phyloP scores from a whole-genome alignment of 352 stramenopile genomes.

The Phytopythium kandeliae region DNA sequence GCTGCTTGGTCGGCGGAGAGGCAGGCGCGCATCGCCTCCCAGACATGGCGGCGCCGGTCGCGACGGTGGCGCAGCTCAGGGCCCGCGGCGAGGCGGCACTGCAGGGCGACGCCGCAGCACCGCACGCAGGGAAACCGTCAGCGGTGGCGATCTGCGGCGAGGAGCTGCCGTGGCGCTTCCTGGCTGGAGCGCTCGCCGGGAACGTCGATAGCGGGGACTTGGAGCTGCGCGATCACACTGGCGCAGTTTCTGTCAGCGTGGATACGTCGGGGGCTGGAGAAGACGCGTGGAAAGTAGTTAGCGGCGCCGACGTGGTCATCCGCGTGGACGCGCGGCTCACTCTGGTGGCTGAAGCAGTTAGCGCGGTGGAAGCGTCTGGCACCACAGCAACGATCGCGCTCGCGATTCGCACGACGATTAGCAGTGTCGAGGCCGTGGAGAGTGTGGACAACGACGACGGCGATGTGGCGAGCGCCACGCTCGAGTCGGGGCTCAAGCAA shows the following conservation, averaged over 20 bases:
- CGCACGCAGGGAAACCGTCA: neutral
- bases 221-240: neutral
- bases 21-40: neutral
- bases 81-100: slow-evolving; percentile 2
- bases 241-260: neutral
- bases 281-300: neutral
- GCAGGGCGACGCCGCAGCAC: neutral
- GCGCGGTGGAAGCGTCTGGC: neutral
- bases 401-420: neutral
- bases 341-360: neutral
- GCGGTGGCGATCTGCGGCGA: neutral
- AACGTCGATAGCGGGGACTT: slow-evolving; percentile 4
- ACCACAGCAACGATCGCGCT: neutral
- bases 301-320: neutral
- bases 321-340: neutral
- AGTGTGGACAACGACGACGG: neutral
- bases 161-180: slow-evolving; percentile 3
- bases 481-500: neutral
- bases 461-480: neutral
- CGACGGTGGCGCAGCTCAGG: slow-evolving; percentile 1
- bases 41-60: neutral
- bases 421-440: neutral
- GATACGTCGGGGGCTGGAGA: neutral
- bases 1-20: neutral
- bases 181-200: neutral